Conservation (phyloP, 2,329 filamentous ascomycete genomes). For the Hypocrella siamensis region DNA sequence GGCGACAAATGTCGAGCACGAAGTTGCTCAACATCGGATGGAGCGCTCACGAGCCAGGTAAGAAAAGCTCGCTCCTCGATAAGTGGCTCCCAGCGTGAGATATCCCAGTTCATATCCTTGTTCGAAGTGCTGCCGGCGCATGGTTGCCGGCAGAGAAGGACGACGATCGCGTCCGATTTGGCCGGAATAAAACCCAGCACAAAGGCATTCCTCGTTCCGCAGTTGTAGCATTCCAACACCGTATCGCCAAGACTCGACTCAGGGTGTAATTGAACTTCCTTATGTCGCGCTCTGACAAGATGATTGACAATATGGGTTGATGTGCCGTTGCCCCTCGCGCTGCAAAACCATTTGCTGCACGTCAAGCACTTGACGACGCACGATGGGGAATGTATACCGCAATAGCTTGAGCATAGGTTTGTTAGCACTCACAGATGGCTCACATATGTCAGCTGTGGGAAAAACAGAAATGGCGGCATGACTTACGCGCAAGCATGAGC, state of each 20-base stretch:
- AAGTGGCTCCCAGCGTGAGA: constrained; percentile 89
- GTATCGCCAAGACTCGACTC: constrained; percentile 88
- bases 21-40: constrained; percentile 88
- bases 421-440: constrained; percentile 1
- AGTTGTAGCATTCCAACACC: constrained; percentile 96
- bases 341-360: constrained; percentile 99
- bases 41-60: constrained; percentile 78
- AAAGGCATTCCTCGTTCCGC: constrained; percentile 98
- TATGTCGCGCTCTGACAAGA: constrained; percentile 89
- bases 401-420: constrained; percentile 46
- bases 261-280: constrained; percentile 95
- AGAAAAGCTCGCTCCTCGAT: constrained; percentile 95
- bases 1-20: constrained; percentile 85
- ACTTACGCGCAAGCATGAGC: constrained; percentile 88
- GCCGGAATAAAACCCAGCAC: constrained; percentile 94
- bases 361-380: constrained; percentile 92
- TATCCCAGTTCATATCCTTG: constrained; percentile 99
- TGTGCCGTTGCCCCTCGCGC: constrained; percentile 86
- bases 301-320: constrained; percentile 98
- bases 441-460: no score
- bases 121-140: constrained; percentile 89
- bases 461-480: constrained; percentile 1
- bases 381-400: constrained; percentile 89
- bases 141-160: constrained; percentile 88
- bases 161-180: constrained; percentile 96